phyloP scores from a whole-genome alignment of 1,139 yeast genomes.

The Suhomyces anneliseae region DNA sequence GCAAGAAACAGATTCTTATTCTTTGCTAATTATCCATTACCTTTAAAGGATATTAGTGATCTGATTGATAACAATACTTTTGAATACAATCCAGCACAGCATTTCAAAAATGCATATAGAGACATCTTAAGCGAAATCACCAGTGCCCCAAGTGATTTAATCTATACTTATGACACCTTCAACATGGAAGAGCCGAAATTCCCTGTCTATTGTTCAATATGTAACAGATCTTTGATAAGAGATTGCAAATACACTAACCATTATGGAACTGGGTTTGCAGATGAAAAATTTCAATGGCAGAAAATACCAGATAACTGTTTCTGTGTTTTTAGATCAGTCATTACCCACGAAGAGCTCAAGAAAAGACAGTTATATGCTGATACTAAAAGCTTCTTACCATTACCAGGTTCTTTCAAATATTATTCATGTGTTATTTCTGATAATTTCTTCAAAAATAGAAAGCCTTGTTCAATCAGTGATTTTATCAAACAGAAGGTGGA shows the following conservation, averaged over 20 bases:
- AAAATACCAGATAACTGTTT: constrained; percentile 4
- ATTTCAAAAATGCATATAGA: constrained; percentile 4
- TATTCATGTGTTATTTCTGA: constrained; percentile 12
- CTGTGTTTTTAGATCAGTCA: constrained; percentile 3
- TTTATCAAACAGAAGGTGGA: constrained; percentile 2
- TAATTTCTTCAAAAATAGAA: constrained; percentile 1
- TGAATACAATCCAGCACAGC: constrained; percentile 18
- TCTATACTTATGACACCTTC: constrained; percentile 1
- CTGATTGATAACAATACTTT: constrained; percentile 24
- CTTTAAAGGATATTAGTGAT: constrained; percentile 22
- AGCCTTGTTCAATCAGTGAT: constrained; percentile 5
- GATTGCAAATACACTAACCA: constrained; percentile 16
- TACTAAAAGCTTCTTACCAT: constrained; percentile 2
- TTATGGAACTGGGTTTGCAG: constrained; percentile 24
- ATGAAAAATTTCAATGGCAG: constrained; percentile 14
- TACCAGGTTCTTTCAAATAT: constrained; percentile 17
- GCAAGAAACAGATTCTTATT: constrained; percentile 22
- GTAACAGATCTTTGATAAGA: constrained; percentile 7
- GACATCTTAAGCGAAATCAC: constrained; percentile 7
- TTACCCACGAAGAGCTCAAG: constrained; percentile 21
- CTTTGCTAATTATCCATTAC: constrained; percentile 28
- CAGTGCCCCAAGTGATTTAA: not conserved
- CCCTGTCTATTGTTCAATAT: constrained; percentile 20
- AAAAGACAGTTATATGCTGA: constrained; percentile 26
- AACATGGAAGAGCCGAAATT: constrained; percentile 9